These are phyloP conservation scores for Entamoeba histolytica DNA, from an alignment of 208 protist genomes.

Conservation along the genomic window DNA sequence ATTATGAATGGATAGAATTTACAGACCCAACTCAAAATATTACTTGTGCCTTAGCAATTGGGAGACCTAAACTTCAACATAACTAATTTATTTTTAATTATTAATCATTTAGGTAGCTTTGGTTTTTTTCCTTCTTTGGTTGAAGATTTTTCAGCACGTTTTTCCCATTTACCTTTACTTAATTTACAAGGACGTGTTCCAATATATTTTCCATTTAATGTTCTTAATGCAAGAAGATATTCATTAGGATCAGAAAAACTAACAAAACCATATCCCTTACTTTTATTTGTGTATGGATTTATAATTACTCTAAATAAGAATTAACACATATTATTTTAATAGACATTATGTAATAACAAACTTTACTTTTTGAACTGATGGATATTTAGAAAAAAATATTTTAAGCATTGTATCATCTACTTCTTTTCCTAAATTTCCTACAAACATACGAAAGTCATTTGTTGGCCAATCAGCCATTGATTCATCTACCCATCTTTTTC, in stretches of 20 bases:
- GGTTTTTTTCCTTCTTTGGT: too few species aligned
- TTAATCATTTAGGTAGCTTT: neutral
- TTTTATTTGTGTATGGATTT: conserved; percentile 10
- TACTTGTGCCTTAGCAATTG: neutral
- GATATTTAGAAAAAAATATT: conserved; percentile 15
- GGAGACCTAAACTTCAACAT: neutral
- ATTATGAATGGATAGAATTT: neutral
- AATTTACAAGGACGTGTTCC: conserved; percentile 2
- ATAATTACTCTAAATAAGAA: neutral
- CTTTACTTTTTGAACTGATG: conserved; percentile 21
- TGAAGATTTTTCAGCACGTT: neutral
- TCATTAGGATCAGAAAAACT: conserved; percentile 16
- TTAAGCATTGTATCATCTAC: conserved; percentile 21
- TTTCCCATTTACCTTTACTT: neutral
- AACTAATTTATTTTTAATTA: neutral
- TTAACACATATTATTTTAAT: too few species aligned
- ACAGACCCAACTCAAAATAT: neutral
- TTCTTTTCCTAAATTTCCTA: conserved; percentile 30
- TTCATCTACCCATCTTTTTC: conserved; percentile 19
- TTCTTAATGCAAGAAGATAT: conserved; percentile 17
- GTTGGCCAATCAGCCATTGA: conserved; percentile 19
- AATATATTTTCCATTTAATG: conserved; percentile 26
- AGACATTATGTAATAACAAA: neutral
- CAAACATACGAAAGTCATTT: conserved; percentile 36
- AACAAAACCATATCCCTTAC: conserved; percentile 25